phyloP scores from a whole-genome alignment of 192 early-diverging fungal genomes.

The Cetraspora pellucida region DNA sequence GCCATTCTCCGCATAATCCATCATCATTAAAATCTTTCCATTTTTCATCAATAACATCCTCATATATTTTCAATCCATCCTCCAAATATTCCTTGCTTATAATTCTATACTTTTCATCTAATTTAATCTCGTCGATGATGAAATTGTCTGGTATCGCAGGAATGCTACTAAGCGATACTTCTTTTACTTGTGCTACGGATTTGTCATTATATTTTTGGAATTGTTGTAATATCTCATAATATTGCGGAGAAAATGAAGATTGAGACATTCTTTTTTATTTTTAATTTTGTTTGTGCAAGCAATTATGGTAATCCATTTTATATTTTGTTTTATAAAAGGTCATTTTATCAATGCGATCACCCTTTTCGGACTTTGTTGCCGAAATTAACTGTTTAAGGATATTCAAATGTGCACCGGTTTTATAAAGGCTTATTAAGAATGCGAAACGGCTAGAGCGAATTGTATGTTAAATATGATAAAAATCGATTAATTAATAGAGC shows the following conservation, averaged over 20 bases:
- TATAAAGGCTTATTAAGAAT: no score
- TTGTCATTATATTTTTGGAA: not conserved
- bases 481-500: no score
- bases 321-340: no score
- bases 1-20: constrained; percentile 42
- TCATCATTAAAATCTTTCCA: not conserved
- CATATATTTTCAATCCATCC: not conserved
- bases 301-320: no score
- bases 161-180: not conserved
- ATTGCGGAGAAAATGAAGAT: not conserved
- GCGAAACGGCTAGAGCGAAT: no score
- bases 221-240: not conserved
- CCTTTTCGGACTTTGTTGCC: no score
- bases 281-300: no score
- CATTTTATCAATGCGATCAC: no score
- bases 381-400: no score
- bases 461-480: no score
- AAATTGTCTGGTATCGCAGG: not conserved
- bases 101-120: not conserved
- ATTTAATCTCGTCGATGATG: not conserved
- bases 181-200: not conserved
- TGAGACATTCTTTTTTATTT: not conserved
- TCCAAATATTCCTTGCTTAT: constrained; percentile 1
- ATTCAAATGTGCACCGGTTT: no score
- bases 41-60: not conserved